Conservation (phyloP, 768 basidiomycete species). For the Podaxis sp. region DNA sequence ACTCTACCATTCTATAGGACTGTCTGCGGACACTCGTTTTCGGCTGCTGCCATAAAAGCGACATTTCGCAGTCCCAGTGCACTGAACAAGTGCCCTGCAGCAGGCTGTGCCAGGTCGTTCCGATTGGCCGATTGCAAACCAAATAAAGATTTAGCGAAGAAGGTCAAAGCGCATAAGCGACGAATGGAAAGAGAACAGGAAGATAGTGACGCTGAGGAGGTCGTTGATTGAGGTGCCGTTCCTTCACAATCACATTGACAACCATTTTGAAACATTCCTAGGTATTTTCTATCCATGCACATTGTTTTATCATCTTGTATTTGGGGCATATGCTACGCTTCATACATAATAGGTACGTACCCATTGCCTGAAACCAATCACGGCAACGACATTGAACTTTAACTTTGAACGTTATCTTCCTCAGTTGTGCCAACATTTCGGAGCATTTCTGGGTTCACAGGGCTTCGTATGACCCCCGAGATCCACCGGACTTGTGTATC, state of each 20-base stretch:
- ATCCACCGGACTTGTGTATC: background rate
- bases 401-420: background rate
- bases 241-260: background rate
- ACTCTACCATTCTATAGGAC: conserved; percentile 36
- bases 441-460: background rate
- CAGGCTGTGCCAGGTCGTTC: conserved; percentile 69
- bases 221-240: conserved; percentile 39
- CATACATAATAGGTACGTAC: background rate
- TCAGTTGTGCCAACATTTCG: background rate
- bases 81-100: conserved; percentile 58
- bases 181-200: conserved; percentile 49
- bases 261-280: background rate
- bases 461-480: background rate
- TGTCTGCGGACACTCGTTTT: conserved; percentile 83
- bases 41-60: conserved; percentile 64
- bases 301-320: background rate
- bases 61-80: conserved; percentile 45
- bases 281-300: background rate
- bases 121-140: conserved; percentile 47
- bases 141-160: conserved; percentile 62
- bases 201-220: conserved; percentile 61
- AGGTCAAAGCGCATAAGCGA: conserved; percentile 57
- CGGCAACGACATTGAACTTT: background rate
- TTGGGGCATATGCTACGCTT: background rate
- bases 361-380: background rate